A percentile compares a stretch with the other conserved stretches of the same genome.
These are phyloP conservation scores for Capronia americana DNA, from an alignment of 2,329 filamentous ascomycete genomes.

Conservation along the genomic window DNA sequence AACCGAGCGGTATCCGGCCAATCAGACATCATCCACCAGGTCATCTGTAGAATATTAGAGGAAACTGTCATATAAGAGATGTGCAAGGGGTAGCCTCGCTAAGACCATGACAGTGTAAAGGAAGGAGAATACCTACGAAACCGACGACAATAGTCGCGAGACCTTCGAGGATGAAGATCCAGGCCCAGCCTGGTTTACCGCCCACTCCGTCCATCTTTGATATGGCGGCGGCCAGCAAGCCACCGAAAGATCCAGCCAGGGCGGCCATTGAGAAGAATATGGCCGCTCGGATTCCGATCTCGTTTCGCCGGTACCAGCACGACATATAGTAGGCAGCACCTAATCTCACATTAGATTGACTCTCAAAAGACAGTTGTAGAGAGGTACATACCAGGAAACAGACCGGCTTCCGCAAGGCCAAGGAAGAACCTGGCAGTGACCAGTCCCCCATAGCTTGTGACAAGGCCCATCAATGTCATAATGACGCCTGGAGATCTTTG, in stretches of 20 bases:
- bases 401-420: slow-evolving; percentile 58
- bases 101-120: too few relatives aligned
- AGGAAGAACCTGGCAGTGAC: slow-evolving; percentile 57
- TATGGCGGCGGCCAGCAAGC: slow-evolving; percentile 61
- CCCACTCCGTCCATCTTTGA: slow-evolving; percentile 49
- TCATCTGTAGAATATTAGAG: too few relatives aligned
- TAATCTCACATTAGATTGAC: background rate
- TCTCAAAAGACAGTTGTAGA: background rate
- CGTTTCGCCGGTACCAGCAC: slow-evolving; percentile 63
- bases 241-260: slow-evolving; percentile 61
- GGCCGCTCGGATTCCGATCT: slow-evolving; percentile 65
- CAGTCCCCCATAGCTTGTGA: slow-evolving; percentile 51
- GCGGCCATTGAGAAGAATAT: slow-evolving; percentile 62
- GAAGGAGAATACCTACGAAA: slow-evolving; percentile 43
- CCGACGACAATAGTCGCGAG: slow-evolving; percentile 48
- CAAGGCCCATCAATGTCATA: slow-evolving; percentile 45
- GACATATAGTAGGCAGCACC: slow-evolving; percentile 50
- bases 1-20: slow-evolving; percentile 57
- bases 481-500: slow-evolving; percentile 39
- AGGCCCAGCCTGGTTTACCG: slow-evolving; percentile 53
- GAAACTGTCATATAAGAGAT: too few relatives aligned
- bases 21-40: slow-evolving; percentile 55
- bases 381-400: slow-evolving; percentile 52
- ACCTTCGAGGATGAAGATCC: slow-evolving; percentile 57
- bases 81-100: too few relatives aligned